A percentile compares a stretch with the other conserved stretches of the same genome.
These are phyloP conservation scores for Vaccinium macrocarpon DNA, from an alignment of 148 eudicot species.

Conservation along the genomic window DNA sequence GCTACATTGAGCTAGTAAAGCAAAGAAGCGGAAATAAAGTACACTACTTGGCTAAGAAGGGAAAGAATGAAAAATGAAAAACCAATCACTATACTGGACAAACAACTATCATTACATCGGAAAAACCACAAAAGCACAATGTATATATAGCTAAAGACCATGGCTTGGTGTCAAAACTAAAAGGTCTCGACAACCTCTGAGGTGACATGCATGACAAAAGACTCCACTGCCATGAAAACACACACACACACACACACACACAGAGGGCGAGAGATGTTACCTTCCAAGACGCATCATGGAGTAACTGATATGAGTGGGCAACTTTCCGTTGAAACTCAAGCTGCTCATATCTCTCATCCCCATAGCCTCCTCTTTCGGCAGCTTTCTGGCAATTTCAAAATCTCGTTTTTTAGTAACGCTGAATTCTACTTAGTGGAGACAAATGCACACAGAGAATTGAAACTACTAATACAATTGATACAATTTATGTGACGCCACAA, in stretches of 20 bases:
- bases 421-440: neutral
- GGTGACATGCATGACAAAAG: neutral
- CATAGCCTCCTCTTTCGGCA: conserved; percentile 96
- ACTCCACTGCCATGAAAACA: neutral
- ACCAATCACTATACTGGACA: neutral
- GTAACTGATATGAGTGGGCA: conserved; percentile 55
- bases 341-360: conserved; percentile 90
- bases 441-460: neutral
- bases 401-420: conserved; percentile 10
- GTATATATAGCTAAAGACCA: neutral
- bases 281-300: conserved; percentile 81
- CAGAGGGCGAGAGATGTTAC: conserved; percentile 24
- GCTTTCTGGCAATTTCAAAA: conserved; percentile 59
- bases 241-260: neutral
- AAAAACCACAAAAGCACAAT: neutral
- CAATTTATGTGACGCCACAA: neutral
- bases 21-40: neutral
- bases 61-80: neutral
- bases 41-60: neutral
- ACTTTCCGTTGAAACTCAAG: conserved; percentile 91
- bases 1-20: neutral
- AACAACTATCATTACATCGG: neutral
- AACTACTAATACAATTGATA: neutral
- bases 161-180: neutral
- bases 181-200: neutral